phyloP scores from a whole-genome alignment of 176 grass and related monocot species.

The Pontederia crassipes region DNA sequence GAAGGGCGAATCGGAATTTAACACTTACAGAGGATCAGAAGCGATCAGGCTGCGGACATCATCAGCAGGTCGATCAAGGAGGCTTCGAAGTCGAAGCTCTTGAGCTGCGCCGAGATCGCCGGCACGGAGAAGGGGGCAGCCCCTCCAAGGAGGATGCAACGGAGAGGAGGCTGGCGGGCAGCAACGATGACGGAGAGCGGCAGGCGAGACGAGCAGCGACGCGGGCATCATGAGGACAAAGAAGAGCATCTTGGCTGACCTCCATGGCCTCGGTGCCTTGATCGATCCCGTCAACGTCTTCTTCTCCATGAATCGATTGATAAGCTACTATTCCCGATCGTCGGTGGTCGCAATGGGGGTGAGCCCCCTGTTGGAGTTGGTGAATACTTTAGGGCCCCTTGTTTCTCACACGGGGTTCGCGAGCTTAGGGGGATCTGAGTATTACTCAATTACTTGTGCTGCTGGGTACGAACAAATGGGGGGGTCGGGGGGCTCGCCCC shows the following conservation, averaged over 20 bases:
- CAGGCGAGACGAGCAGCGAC: conserved; percentile 72
- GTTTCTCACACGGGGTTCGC: no score
- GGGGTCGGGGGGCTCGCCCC: no score
- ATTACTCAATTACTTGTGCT: no score
- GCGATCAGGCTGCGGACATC: conserved; percentile 51
- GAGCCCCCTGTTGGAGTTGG: no score
- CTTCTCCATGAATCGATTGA: conserved; percentile 37
- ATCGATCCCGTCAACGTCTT: conserved; percentile 5
- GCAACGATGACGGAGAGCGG: conserved; percentile 66
- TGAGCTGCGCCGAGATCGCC: conserved; percentile 20
- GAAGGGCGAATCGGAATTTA: not conserved
- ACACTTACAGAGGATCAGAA: conserved; percentile 61
- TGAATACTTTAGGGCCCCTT: no score
- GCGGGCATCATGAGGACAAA: conserved; percentile 65
- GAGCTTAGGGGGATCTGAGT: no score
- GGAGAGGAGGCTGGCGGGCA: conserved; percentile 52
- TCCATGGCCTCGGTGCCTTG: conserved; percentile 26
- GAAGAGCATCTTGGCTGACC: conserved; percentile 75
- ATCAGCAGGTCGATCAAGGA: conserved; percentile 65
- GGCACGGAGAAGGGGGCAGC: conserved; percentile 22
- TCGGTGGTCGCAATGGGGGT: no score
- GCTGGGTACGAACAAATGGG: no score
- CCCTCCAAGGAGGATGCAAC: not conserved
- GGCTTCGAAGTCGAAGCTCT: conserved; percentile 49
- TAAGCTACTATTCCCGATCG: not conserved